phyloP scores from a whole-genome alignment of 331 rosid species.

The Quercus tomentella region DNA sequence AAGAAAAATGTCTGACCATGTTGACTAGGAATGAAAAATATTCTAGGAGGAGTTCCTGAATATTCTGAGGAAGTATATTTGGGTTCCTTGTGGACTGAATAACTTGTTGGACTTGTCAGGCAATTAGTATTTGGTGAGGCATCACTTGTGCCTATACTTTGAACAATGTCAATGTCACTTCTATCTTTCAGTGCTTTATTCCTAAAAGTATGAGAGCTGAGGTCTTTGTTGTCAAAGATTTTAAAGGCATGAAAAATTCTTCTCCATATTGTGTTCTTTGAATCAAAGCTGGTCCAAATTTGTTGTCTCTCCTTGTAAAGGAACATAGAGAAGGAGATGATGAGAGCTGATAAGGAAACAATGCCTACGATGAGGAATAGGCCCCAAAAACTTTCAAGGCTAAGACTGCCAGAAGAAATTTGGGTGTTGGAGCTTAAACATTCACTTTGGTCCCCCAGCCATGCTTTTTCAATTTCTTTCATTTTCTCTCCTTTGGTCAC shows the following conservation, averaged over 20 bases:
- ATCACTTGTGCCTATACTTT: background rate
- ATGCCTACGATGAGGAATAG: conserved; percentile 44
- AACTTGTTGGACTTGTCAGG: conserved; percentile 25
- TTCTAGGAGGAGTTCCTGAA: background rate
- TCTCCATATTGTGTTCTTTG: conserved; percentile 21
- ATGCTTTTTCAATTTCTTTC: conserved; percentile 33
- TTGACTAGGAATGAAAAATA: background rate
- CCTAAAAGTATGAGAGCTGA: conserved; percentile 6
- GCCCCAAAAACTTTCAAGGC: conserved; percentile 60
- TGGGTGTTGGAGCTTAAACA: conserved; percentile 18
- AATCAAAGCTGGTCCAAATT: background rate
- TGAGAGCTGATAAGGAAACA: conserved; percentile 30
- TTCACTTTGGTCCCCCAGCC: conserved; percentile 23
- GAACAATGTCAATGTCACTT: background rate
- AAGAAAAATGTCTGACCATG: background rate
- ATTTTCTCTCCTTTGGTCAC: conserved; percentile 48
- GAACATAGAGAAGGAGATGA: conserved; percentile 23
- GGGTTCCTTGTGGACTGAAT: background rate
- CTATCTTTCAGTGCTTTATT: background rate
- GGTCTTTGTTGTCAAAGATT: conserved; percentile 14
- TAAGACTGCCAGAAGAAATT: conserved; percentile 34
- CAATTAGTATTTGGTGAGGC: conserved; percentile 17
- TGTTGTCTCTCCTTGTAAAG: conserved; percentile 11
- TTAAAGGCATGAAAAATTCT: conserved; percentile 1
- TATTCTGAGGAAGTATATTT: background rate